These are phyloP conservation scores for Allium sativum DNA, from an alignment of 106 monocot species.

Conservation along the genomic window DNA sequence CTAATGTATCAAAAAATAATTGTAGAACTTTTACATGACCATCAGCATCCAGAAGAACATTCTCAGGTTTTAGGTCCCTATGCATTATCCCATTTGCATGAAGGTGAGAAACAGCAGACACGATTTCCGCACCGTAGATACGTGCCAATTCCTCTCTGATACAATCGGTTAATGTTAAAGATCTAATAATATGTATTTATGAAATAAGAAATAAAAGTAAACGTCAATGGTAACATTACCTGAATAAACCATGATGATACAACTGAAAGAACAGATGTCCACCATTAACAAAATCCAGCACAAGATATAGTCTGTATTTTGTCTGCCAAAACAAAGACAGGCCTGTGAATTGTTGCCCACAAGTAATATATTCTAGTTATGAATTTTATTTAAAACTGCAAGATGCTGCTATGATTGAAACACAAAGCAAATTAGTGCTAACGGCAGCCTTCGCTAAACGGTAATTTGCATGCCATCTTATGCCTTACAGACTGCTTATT, in stretches of 20 bases:
- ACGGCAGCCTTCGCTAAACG: no score
- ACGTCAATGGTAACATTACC: constrained; percentile 19
- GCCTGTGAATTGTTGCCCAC: not conserved
- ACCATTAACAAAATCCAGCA: constrained; percentile 94
- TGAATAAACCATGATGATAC: constrained; percentile 85
- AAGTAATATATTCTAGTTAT: not conserved
- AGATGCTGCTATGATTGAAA: no score
- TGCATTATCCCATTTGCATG: constrained; percentile 99
- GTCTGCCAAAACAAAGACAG: constrained; percentile 41
- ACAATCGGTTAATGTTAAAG: not conserved
- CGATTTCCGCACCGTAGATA: constrained; percentile 89
- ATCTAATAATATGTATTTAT: not conserved
- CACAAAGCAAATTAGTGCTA: no score
- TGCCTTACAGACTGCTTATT: not conserved
- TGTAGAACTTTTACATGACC: constrained; percentile 57
- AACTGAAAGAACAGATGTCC: constrained; percentile 98
- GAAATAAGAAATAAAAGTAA: not conserved
- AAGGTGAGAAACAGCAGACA: constrained; percentile 96
- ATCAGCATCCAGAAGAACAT: constrained; percentile 91
- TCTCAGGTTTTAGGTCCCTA: constrained; percentile 97
- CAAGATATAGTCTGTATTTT: constrained; percentile 85
- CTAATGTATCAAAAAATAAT: no score
- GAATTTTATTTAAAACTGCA: no score
- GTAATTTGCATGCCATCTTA: not conserved
- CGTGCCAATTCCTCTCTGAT: constrained; percentile 97